Conservation (phyloP, 2,329 filamentous ascomycete genomes). For the Raffaelea deltoideospora region DNA sequence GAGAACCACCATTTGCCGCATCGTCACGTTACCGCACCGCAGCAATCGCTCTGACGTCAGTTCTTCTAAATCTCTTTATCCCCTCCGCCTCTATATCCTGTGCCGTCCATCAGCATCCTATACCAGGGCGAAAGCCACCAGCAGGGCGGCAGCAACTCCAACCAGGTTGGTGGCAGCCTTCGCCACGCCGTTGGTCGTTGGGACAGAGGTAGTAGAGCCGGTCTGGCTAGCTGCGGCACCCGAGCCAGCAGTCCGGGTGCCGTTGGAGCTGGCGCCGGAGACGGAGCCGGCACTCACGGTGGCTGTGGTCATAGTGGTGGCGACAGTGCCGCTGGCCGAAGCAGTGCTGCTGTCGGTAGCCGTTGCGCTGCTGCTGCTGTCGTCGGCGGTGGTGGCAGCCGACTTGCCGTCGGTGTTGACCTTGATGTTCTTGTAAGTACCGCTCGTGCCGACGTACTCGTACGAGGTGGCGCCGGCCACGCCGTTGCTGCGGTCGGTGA, state of each 20-base stretch:
- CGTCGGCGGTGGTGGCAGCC: slow-evolving; percentile 7
- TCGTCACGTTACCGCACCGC: not conserved
- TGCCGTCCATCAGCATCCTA: slow-evolving; percentile 2
- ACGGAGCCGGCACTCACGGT: slow-evolving; percentile 9
- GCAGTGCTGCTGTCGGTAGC: slow-evolving; percentile 16
- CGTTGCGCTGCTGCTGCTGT: slow-evolving; percentile 10
- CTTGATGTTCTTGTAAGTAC: slow-evolving; percentile 35
- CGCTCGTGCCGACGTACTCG: slow-evolving; percentile 32
- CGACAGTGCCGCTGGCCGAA: slow-evolving; percentile 2
- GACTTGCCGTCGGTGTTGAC: slow-evolving; percentile 22
- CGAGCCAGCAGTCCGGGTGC: not conserved
- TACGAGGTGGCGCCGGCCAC: slow-evolving; percentile 34
- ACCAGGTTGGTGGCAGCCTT: slow-evolving; percentile 10
- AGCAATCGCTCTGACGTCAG: not conserved
- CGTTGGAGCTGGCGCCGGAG: slow-evolving; percentile 5
- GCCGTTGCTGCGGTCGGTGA: slow-evolving; percentile 39
- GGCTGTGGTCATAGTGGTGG: slow-evolving; percentile 6
- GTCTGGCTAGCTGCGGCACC: not conserved
- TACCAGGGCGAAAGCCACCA: slow-evolving; percentile 13
- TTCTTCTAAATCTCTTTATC: not conserved
- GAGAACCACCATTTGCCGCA: not conserved
- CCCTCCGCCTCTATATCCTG: not conserved
- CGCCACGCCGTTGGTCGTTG: slow-evolving; percentile 14
- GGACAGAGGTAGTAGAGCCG: slow-evolving; percentile 12
- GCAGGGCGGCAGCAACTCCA: slow-evolving; percentile 11